Base-by-base conservation (phyloP, 2,329 filamentous ascomycete species). In the Cordyceps cicadae region DNA sequence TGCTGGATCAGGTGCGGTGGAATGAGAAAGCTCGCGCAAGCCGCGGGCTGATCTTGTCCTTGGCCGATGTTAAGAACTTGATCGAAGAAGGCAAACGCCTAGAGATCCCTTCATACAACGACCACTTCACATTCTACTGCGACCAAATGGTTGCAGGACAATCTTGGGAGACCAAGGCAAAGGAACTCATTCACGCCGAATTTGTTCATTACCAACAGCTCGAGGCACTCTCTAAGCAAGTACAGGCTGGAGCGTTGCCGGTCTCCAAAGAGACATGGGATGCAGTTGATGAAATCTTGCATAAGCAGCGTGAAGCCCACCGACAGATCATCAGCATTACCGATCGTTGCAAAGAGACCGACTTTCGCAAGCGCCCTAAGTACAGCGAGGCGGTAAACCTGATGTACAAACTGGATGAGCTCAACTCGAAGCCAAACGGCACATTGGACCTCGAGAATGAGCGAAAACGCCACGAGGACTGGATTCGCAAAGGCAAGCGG, bases 401-500 rank as follows among this genome's bases (percentile, higher is more conserved):
- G 11, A 90, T 94, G 78, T 90, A 92, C 68, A 88, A 88, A 63
- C 77, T 99, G 14, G 89, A 91, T 62, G 90, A 94, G 58, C 81
- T 97, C 11, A 96, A 96, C 67, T 96, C 91, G 64, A 97, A 97
- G 70, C 94, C 94, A 0, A 84, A 84, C 46, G 94, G 94, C 2
- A 96, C 93, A 0, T 82, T 95, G 39, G 94, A 99, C 68, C 82
- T 99, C 5, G 94, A 99, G 70, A 92, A 91, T 65, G 92, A 97
- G 72, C 89, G 94, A 65, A 96, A 94, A 70, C 86, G 90, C 8
- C 94, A 97, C 66, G 94, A 99, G 71, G 94, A 99, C 72, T 99
- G 94, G 94, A 99, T 99, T 93, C 85, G 94, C 37, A 91, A 91
- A 69, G 94, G 94, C 55, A 99, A 99, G 77, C 97, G 97, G 72